phyloP scores from a whole-genome alignment of 208 protist species.

The Tetramitus jugosus region DNA sequence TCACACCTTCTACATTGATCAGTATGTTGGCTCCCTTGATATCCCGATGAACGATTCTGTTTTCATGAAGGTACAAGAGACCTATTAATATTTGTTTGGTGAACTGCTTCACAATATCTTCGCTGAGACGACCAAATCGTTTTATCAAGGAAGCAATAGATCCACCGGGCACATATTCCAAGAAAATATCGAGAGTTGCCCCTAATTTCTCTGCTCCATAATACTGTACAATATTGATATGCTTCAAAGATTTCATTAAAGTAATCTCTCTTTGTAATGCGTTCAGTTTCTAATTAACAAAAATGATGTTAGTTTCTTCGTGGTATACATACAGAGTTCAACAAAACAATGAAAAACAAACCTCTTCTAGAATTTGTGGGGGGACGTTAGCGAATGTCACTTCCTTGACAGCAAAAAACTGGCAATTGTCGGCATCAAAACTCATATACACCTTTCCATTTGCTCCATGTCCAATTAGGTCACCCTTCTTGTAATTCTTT shows the following conservation, averaged over 20 bases:
- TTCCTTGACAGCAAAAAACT: constrained; percentile 25
- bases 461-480: constrained; percentile 13
- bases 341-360: too few relatives aligned
- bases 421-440: not conserved
- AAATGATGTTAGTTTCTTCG: too few relatives aligned
- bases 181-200: constrained; percentile 66
- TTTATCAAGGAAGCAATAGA: constrained; percentile 56
- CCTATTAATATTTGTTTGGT: constrained; percentile 67
- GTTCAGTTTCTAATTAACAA: constrained; percentile 45
- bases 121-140: constrained; percentile 52
- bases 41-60: constrained; percentile 41
- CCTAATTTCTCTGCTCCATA: constrained; percentile 58
- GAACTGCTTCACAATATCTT: constrained; percentile 57
- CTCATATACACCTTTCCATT: constrained; percentile 15
- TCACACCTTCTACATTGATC: constrained; percentile 63
- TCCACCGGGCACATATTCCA: constrained; percentile 75
- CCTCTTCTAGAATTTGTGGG: not conserved
- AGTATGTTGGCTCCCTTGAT: constrained; percentile 82
- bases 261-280: constrained; percentile 72
- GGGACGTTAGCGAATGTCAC: not conserved
- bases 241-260: constrained; percentile 74
- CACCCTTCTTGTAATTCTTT: constrained; percentile 22
- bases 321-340: too few relatives aligned
- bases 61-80: constrained; percentile 69
- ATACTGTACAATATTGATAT: constrained; percentile 77